Evolutionary conservation across 345 rosid species (phyloP).

Genomic region (Eutrema heterophyllum): DNA sequence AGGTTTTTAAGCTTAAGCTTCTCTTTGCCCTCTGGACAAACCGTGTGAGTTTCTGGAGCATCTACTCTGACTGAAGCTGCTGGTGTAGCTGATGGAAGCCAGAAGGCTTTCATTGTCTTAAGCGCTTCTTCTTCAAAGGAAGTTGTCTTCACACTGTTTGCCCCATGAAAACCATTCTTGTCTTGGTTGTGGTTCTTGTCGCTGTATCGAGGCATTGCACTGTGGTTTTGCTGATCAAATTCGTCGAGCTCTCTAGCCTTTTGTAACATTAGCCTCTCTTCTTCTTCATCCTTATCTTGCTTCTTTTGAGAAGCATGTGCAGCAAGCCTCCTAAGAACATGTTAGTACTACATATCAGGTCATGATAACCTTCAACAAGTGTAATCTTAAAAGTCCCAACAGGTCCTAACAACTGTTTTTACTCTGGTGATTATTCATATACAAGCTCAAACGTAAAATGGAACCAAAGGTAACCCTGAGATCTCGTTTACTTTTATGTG

Average conservation of each 20-base stretch:
- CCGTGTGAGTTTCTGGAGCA: slow-evolving; percentile 60
- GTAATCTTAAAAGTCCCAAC: neutral
- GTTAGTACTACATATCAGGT: neutral
- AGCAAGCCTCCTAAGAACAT: slow-evolving; percentile 5
- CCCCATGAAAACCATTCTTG: slow-evolving; percentile 90
- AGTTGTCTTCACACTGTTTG: slow-evolving; percentile 89
- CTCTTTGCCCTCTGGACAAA: slow-evolving; percentile 91
- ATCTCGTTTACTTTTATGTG: neutral
- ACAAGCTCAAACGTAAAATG: neutral
- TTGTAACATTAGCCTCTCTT: slow-evolving; percentile 58
- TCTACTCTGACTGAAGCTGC: slow-evolving; percentile 72
- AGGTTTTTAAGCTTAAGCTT: slow-evolving; percentile 83
- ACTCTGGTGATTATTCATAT: neutral
- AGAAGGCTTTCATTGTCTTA: slow-evolving; percentile 95
- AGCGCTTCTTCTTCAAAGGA: slow-evolving; percentile 95
- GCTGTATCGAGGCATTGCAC: slow-evolving; percentile 80
- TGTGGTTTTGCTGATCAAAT: slow-evolving; percentile 94
- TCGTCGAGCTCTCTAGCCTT: slow-evolving; percentile 87
- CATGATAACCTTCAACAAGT: neutral
- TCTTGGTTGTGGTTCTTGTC: slow-evolving; percentile 63
- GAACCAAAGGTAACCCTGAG: neutral
- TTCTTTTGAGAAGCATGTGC: slow-evolving; percentile 32
- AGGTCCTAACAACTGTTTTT: neutral
- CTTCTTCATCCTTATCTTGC: slow-evolving; percentile 81
- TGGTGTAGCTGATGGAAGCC: slow-evolving; percentile 99